Evolutionary conservation across 2,329 filamentous ascomycete species (phyloP).

Genomic region (Pestalotiopsis sp.): DNA sequence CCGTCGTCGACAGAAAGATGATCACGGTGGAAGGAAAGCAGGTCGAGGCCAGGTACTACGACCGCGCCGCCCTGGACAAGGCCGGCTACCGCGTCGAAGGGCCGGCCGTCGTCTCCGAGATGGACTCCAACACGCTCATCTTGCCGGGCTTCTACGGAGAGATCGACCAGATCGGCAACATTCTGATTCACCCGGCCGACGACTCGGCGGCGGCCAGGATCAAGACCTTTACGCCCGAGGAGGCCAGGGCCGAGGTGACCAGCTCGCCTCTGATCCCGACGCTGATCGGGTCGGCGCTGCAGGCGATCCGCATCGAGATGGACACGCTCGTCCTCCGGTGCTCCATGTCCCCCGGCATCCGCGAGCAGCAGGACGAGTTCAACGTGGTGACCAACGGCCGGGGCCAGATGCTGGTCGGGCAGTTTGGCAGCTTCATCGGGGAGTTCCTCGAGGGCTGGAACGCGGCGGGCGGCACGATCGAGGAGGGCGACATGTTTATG

Average conservation of each 20-base stretch:
- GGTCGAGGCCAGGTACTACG: conserved; percentile 45
- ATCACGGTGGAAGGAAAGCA: conserved; percentile 43
- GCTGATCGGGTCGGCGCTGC: conserved; percentile 45
- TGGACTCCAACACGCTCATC: conserved; percentile 54
- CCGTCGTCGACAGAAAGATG: conserved; percentile 38
- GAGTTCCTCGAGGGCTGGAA: conserved; percentile 49
- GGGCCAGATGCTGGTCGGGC: conserved; percentile 53
- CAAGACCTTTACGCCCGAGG: conserved; percentile 36
- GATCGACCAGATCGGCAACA: conserved; percentile 50
- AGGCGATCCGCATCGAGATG: conserved; percentile 51
- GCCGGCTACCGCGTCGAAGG: conserved; percentile 43
- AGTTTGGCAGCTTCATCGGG: conserved; percentile 52
- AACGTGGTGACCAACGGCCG: conserved; percentile 52
- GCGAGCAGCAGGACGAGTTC: conserved; percentile 55
- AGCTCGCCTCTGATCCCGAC: conserved; percentile 45
- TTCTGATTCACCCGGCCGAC: conserved; percentile 45
- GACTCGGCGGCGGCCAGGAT: conserved; percentile 27
- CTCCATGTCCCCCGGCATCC: conserved; percentile 52
- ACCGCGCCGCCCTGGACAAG: conserved; percentile 42
- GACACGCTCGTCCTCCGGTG: conserved; percentile 53
- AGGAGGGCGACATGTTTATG: conserved; percentile 52
- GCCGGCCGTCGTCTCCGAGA: conserved; percentile 50
- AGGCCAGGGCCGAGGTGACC: conserved; percentile 37
- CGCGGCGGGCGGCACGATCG: conserved; percentile 38
- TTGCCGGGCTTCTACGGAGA: conserved; percentile 48